phyloP scores from a whole-genome alignment of 2,329 filamentous ascomycete species.

The Phaeomoniella chlamydospora region DNA sequence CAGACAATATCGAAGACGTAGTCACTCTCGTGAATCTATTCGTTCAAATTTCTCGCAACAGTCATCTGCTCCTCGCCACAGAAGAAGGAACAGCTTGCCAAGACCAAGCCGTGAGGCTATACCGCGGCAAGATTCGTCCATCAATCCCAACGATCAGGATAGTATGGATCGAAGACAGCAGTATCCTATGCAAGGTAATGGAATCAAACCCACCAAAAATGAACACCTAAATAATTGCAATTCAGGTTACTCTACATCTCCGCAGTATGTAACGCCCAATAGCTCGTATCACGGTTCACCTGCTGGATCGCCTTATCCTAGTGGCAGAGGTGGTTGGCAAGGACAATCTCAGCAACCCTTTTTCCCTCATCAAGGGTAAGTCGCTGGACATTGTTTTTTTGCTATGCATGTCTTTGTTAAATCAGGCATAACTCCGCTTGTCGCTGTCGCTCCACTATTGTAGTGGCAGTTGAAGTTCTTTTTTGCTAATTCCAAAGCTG shows the following conservation, averaged over 20 bases:
- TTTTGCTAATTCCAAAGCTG: constrained; percentile 21
- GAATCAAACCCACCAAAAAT: constrained; percentile 19
- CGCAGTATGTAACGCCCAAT: constrained; percentile 40
- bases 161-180: constrained; percentile 15
- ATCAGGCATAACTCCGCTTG: too few relatives aligned
- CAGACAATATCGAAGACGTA: neutral
- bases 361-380: constrained; percentile 36
- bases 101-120: constrained; percentile 1
- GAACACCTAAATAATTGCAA: constrained; percentile 24
- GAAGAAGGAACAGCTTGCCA: neutral
- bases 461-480: too few relatives aligned
- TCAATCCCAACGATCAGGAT: constrained; percentile 15
- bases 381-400: constrained; percentile 10
- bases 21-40: neutral
- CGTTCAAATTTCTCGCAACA: neutral
- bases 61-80: neutral
- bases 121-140: constrained; percentile 6
- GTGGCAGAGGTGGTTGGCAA: constrained; percentile 38
- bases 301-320: constrained; percentile 46
- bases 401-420: too few relatives aligned
- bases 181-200: constrained; percentile 15
- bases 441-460: too few relatives aligned
- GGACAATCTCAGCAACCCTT: constrained; percentile 22
- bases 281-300: constrained; percentile 46
- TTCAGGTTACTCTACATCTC: constrained; percentile 40